These are phyloP conservation scores for Eucommia ulmoides DNA, from an alignment of 257 asterid genomes.

Conservation along the genomic window DNA sequence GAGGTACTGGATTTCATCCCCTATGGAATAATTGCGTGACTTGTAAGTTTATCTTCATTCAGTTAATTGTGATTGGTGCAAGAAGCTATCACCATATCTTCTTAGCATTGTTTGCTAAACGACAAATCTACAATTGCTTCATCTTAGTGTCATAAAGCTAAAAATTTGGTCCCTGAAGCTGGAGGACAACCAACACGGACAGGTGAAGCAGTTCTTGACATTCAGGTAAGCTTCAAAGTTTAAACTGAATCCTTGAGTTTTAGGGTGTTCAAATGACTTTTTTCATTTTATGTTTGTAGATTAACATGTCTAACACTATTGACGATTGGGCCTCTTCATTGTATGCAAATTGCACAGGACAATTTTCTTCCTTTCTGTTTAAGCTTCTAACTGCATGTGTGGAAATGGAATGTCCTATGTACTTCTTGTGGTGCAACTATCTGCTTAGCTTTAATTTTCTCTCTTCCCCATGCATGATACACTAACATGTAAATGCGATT, in stretches of 20 bases:
- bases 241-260: slow-evolving; percentile 7
- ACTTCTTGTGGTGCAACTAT: too few species aligned
- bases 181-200: slow-evolving; percentile 95
- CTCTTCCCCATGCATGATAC: too few species aligned
- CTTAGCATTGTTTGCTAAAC: slow-evolving; percentile 7
- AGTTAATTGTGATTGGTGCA: slow-evolving; percentile 6
- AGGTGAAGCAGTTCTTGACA: slow-evolving; percentile 97
- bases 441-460: too few species aligned
- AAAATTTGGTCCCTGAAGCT: slow-evolving; percentile 94
- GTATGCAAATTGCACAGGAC: too few species aligned
- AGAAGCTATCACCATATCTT: slow-evolving; percentile 9
- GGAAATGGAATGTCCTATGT: too few species aligned
- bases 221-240: slow-evolving; percentile 66
- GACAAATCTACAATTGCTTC: slow-evolving; percentile 13
- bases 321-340: too few species aligned
- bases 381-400: too few species aligned
- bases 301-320: too few species aligned
- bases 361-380: too few species aligned
- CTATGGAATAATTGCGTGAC: background rate
- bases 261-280: too few species aligned
- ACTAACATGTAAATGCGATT: too few species aligned
- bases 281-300: too few species aligned
- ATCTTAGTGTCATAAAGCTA: slow-evolving; percentile 93
- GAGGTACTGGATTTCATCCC: slow-evolving; percentile 44
- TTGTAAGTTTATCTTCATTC: background rate